Evolutionary conservation across 805 yeast genomes (phyloP), one percentile per base, ranked within the genome.

Genomic region (Crinitomyces ghanaensis): DNA sequence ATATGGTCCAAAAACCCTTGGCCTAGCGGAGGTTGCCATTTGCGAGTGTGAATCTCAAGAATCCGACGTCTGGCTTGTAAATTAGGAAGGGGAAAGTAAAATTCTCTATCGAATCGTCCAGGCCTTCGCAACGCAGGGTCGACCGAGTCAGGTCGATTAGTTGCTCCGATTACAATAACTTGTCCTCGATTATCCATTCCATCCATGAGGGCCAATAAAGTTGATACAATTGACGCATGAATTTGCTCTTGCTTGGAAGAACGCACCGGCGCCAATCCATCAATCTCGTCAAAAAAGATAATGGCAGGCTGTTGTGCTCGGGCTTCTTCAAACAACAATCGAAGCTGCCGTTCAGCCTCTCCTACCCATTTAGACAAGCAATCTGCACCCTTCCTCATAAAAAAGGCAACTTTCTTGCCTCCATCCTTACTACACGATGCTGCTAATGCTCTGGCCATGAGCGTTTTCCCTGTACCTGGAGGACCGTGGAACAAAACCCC

Each of bases 141-240:
- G n/a, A 91, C 82, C 0, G 96, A 81, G 58, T 91, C 97, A 0
- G 98, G 98, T 50, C 98, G 66, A 58, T 91, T 91, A 0, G 98
- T 91, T 1, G 98, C 98, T 38, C 98, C 98, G 46, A 91, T 86
- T 2, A 91, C 95, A 43, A 91, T 88, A 13, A 91, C 97, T 53
- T 91, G 97, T 5, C 98, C 98, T 53, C 97, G 73, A 46, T 85
- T 85, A 54, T 88, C 97, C 97, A 91, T 91, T 48, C 98, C 98
- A 56, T 91, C 98, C 98, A 91, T 91, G 33, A 91, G 62, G 0
- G 98, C 97, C 42, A 91, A 68, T 48, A 91, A 61, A 0, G 98
- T 91, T 4, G 96, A 85, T 2, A 91, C 98, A 39, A 91, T 91
- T 41, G 94, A 80, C 3, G 98, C 95, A 57, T 91, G 98, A 39